phyloP scores from a whole-genome alignment of 306 rosid species.

The Oemleria cerasiformis region DNA sequence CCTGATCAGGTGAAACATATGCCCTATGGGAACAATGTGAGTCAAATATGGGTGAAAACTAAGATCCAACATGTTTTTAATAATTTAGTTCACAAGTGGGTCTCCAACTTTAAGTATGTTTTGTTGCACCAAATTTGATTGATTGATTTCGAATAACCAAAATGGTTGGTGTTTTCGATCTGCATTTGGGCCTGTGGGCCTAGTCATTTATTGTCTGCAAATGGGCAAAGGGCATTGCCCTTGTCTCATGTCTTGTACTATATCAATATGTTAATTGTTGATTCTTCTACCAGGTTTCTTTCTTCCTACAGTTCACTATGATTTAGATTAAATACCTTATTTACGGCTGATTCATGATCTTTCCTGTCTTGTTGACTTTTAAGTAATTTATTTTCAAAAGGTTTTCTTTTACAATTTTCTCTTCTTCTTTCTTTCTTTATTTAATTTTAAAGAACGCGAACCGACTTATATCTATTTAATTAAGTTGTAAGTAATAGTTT shows the following conservation, averaged over 20 bases:
- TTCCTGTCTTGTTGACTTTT: neutral
- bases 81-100: slow-evolving; percentile 21
- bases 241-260: neutral
- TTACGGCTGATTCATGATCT: neutral
- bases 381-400: neutral
- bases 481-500: too few species aligned
- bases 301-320: neutral
- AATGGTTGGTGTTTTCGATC: slow-evolving; percentile 12
- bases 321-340: neutral
- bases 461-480: too few species aligned
- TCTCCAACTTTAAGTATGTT: slow-evolving; percentile 28
- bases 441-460: too few species aligned
- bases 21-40: neutral
- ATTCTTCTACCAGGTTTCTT: neutral
- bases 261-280: neutral
- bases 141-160: slow-evolving; percentile 4
- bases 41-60: slow-evolving; percentile 14
- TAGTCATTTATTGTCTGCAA: neutral
- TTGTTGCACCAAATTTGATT: slow-evolving; percentile 20
- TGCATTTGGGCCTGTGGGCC: slow-evolving; percentile 30
- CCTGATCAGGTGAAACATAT: slow-evolving; percentile 14
- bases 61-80: slow-evolving; percentile 24
- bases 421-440: neutral
- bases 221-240: slow-evolving; percentile 9
- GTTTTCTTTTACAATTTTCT: neutral